Evolutionary conservation across 163 green algal species (phyloP), one percentile per base, ranked within the genome.

Genomic region (Scenedesmus sp.): DNA sequence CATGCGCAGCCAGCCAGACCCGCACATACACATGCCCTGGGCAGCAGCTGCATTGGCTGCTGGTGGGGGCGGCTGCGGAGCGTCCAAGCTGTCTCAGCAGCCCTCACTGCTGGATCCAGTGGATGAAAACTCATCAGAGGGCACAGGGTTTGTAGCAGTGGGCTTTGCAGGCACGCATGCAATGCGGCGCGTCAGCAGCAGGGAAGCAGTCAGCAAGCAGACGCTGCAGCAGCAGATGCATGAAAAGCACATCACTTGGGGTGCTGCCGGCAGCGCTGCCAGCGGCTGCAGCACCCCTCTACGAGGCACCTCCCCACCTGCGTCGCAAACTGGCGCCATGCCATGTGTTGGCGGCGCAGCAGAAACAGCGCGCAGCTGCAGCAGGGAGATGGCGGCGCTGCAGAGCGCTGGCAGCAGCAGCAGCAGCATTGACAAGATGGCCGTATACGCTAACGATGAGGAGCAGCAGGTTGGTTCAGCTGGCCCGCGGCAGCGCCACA

Each of bases 161-260:
- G 82, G 83, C 15, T 74, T 88, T 88, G 83, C 83, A 76, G 83
- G 83, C 56, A 52, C 20, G 46, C 70, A 52, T 6, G 7, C 23
- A 52, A n/a, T 59, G 83, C 83, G 26, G 12, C 82, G 56, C 13
- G 56, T 64, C n/a, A 55, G 23, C 16, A n/a, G 12, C 83, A 88
- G 13, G 83, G 56, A 66, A 12, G 56, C 23, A n/a, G 57, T 74
- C 10, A 77, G 23, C 83, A 88, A 77, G 57, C 83, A 88, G n/a
- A 18, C 18, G 83, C 83, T 76, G 83, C 83, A 88, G 26, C 56
- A 88, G 56, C 83, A 67, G 70, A 52, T 52, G 13, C 82, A 54
- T 26, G 54, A 70, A 9, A 64, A 87, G 82, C 52, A 66, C 52
- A 20, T 70, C 3, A 66, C 82, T 4, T 55, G 55, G 23, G 70